Conservation (phyloP, 2,329 filamentous ascomycete species). For the Dactylellina haptotyla region DNA sequence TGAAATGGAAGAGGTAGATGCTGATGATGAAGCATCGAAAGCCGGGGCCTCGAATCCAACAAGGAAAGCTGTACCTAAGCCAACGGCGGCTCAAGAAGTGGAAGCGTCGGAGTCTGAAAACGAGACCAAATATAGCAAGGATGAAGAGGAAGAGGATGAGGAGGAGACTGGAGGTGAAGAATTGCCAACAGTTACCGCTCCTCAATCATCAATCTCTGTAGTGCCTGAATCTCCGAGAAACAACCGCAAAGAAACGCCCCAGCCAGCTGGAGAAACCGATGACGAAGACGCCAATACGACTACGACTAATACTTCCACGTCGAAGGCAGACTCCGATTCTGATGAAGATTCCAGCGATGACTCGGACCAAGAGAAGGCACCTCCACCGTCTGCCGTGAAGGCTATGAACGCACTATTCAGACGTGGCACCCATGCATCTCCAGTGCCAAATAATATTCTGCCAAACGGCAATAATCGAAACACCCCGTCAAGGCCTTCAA, state of each 20-base stretch:
- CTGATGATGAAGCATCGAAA: slow-evolving; percentile 14
- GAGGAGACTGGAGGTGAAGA: slow-evolving; percentile 7
- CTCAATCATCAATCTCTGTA: slow-evolving; percentile 25
- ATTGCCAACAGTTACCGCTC: not conserved
- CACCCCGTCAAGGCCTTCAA: slow-evolving; percentile 23
- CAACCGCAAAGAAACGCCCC: not conserved
- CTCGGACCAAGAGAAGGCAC: slow-evolving; percentile 15
- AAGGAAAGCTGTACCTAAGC: not conserved
- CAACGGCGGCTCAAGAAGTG: not conserved
- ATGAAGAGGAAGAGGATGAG: not conserved
- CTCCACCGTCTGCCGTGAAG: slow-evolving; percentile 17
- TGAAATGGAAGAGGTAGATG: slow-evolving; percentile 1
- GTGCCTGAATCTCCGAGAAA: slow-evolving; percentile 28
- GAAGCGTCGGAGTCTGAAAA: slow-evolving; percentile 1
- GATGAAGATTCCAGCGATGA: not conserved
- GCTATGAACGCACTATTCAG: slow-evolving; percentile 38
- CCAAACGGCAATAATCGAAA: slow-evolving; percentile 10
- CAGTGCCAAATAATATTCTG: not conserved
- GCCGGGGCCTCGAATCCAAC: not conserved
- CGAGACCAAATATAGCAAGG: not conserved
- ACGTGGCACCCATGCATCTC: not conserved
- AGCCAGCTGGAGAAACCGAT: slow-evolving; percentile 5
- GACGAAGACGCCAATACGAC: slow-evolving; percentile 1
- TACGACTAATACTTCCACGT: slow-evolving; percentile 8
- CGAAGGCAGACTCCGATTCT: slow-evolving; percentile 9